These are phyloP conservation scores for Aspergillus brasiliensis DNA, from an alignment of 2,329 filamentous ascomycete species.

Conservation along the genomic window DNA sequence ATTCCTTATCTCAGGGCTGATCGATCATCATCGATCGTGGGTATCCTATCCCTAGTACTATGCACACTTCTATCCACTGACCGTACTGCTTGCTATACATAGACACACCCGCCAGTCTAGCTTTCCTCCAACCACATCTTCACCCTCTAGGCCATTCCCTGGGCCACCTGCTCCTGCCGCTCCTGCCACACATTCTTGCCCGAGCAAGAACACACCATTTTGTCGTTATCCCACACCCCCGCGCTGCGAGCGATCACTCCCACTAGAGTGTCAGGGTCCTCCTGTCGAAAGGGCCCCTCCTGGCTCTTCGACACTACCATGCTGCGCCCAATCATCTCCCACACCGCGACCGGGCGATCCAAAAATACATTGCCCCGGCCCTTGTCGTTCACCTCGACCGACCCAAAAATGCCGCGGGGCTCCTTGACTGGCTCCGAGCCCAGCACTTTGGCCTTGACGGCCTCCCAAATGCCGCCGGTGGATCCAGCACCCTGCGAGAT, in stretches of 20 bases:
- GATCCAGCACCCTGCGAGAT: constrained; percentile 81
- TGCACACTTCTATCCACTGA: not conserved
- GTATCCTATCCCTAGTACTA: not conserved
- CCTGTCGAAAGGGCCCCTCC: constrained; percentile 62
- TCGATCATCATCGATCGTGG: not conserved
- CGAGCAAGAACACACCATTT: constrained; percentile 96
- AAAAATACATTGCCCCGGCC: constrained; percentile 80
- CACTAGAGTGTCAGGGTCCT: constrained; percentile 82
- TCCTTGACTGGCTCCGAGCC: constrained; percentile 37
- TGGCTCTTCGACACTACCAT: constrained; percentile 78
- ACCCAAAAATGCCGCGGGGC: constrained; percentile 69
- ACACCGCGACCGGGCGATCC: constrained; percentile 80
- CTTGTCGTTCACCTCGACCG: constrained; percentile 71
- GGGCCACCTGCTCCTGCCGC: constrained; percentile 81
- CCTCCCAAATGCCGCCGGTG: constrained; percentile 80
- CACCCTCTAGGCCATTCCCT: constrained; percentile 76
- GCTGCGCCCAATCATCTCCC: constrained; percentile 94
- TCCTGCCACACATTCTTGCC: constrained; percentile 99
- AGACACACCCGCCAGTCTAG: constrained; percentile 6
- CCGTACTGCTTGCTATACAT: constrained; percentile 3
- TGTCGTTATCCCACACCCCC: constrained; percentile 98
- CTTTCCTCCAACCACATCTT: not conserved
- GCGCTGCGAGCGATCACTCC: constrained; percentile 94
- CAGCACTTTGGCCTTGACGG: constrained; percentile 46
- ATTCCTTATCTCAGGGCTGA: not conserved